Base-by-base conservation (phyloP, 768 basidiomycete genomes). In the Lepiota brunneoincarnata region DNA sequence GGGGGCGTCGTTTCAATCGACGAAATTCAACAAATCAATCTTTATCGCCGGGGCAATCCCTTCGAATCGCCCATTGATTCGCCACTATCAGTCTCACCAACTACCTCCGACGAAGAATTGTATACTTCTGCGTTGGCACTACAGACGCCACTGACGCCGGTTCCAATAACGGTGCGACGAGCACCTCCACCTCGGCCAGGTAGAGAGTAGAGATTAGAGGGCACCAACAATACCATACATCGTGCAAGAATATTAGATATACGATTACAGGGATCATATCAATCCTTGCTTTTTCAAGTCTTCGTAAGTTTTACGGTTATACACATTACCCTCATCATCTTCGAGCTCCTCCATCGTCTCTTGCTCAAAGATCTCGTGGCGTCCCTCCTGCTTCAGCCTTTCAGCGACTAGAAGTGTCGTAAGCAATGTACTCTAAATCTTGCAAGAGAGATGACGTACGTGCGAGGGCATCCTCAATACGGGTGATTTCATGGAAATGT, bases 261-360 rank as follows among this genome's bases (percentile, higher is more conserved):
- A 52, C 52, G 52, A 54, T 14, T 54, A 55, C 47, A 61, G 47
- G 35, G 43, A 18, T 70, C 72, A 91, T 53, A 95, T 90, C 53
- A 96, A 74, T 54, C 94, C 95, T 67, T 98, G 95, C 73, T 94
- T 93, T 78, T 94, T 96, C 61, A 97, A 76, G 64, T 96, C 93
- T 62, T 96, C 93, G 65, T 94, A 98, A n/a, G 93, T 96, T 78
- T 97, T 97, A 64, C 87, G 86, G 71, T 94, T 94, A 71, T 98
- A 98, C 46, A 98, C 97, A 62, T 99, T 98, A 14, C 97, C 97
- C 67, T 98, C 97, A 42, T 92, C 92, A 66, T 99, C 97, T 67
- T 99, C 97, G 35, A 98, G 80, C 70, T 99, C 97, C 69, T 98
- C 97, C 82, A 95, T 96, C 18, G 91, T 91, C 71, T 98, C 94